These are phyloP conservation scores for Saccharomycopsis olivae DNA, from an alignment of 805 yeast genomes.

Conservation along the genomic window DNA sequence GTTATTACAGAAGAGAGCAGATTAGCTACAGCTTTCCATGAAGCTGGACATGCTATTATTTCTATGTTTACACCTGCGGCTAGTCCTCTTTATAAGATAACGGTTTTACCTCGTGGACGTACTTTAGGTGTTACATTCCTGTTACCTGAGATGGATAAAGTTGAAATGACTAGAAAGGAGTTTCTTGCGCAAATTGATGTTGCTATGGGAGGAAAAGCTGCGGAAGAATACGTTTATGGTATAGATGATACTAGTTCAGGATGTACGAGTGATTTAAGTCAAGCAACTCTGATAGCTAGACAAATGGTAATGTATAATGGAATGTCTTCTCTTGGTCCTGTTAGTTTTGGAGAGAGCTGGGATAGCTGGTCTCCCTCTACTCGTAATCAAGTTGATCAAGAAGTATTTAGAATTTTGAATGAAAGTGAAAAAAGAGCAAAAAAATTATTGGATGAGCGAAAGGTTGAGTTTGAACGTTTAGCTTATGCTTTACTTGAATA, in stretches of 20 bases:
- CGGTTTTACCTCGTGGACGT: conserved; percentile 92
- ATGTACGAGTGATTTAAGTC: conserved; percentile 82
- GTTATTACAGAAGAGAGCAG: conserved; percentile 93
- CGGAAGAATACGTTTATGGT: conserved; percentile 90
- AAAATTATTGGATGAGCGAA: conserved; percentile 46
- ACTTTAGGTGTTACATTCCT: conserved; percentile 97
- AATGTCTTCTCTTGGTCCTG: conserved; percentile 93
- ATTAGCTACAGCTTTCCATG: conserved; percentile 93
- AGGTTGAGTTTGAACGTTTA: conserved; percentile 66
- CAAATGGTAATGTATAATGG: conserved; percentile 97
- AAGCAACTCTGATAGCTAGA: conserved; percentile 87
- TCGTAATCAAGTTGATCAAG: conserved; percentile 85
- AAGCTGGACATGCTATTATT: conserved; percentile 98
- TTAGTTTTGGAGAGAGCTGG: conserved; percentile 83
- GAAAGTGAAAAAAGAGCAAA: conserved; percentile 77
- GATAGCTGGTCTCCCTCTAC: conserved; percentile 87
- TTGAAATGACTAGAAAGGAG: conserved; percentile 82
- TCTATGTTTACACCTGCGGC: conserved; percentile 93
- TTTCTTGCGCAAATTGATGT: conserved; percentile 90
- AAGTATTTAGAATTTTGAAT: conserved; percentile 66
- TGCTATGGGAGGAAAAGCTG: conserved; percentile 98
- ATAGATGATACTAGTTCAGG: conserved; percentile 90
- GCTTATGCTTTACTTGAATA: conserved; percentile 92
- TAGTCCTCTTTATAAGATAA: conserved; percentile 91
- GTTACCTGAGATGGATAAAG: conserved; percentile 96